phyloP scores from a whole-genome alignment of 345 rosid genomes.

The Pistacia integerrima region DNA sequence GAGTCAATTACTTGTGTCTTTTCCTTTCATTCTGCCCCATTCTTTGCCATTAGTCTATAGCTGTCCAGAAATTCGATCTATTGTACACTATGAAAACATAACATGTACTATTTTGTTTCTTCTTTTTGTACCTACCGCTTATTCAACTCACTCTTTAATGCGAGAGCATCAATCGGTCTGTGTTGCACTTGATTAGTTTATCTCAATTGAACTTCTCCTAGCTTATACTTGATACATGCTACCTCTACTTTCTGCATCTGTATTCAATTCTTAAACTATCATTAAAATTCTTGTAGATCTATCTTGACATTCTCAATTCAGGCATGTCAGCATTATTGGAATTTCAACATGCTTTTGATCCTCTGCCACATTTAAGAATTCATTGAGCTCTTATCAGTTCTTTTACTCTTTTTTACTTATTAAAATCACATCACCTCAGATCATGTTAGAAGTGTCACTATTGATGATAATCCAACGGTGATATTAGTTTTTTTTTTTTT shows the following conservation, averaged over 20 bases:
- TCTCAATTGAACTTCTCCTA: too few relatives aligned
- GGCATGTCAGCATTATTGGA: too few relatives aligned
- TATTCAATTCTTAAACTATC: too few relatives aligned
- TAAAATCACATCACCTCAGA: not conserved
- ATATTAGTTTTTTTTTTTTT: constrained; percentile 4
- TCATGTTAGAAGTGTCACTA: not conserved
- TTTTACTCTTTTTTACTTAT: not conserved
- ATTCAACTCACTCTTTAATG: not conserved
- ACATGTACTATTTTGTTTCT: not conserved
- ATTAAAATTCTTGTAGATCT: too few relatives aligned
- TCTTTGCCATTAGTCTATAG: not conserved
- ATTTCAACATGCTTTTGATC: too few relatives aligned
- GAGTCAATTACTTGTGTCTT: not conserved
- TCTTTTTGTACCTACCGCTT: not conserved
- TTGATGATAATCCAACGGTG: not conserved
- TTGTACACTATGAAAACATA: not conserved
- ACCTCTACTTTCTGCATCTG: too few relatives aligned
- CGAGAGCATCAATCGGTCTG: not conserved
- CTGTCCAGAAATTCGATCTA: not conserved
- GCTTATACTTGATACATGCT: too few relatives aligned
- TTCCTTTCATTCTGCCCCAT: not conserved
- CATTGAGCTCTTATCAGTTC: not conserved
- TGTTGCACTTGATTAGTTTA: not conserved
- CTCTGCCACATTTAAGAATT: not conserved
- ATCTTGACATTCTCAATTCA: too few relatives aligned